Evolutionary conservation across 225 moss, liverwort and hornwort genomes (phyloP).

Genomic region (Ulota crispa): DNA sequence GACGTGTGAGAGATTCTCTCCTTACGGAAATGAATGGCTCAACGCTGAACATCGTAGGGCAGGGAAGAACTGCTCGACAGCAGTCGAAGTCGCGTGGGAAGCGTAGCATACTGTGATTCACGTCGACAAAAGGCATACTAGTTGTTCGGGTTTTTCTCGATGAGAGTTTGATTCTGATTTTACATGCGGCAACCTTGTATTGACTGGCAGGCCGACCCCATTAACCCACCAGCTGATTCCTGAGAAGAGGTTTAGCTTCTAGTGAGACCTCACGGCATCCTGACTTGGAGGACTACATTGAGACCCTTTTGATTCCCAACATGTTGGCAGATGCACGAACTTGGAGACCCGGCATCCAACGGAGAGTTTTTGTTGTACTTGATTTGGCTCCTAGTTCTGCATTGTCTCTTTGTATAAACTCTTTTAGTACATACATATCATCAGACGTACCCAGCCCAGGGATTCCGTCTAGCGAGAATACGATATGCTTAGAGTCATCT

Average conservation of each 20-base stretch:
- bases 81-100: constrained; percentile 27
- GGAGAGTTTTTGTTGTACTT: constrained; percentile 12
- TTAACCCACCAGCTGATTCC: constrained; percentile 19
- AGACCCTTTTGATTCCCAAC: constrained; percentile 26
- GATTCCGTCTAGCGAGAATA: constrained; percentile 10
- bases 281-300: constrained; percentile 22
- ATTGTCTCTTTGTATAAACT: constrained; percentile 28
- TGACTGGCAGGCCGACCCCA: constrained; percentile 26
- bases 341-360: constrained; percentile 1
- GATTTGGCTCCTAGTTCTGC: constrained; percentile 19
- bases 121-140: background rate
- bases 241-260: constrained; percentile 33
- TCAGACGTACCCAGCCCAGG: background rate
- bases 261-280: constrained; percentile 39
- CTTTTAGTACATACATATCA: constrained; percentile 1
- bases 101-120: constrained; percentile 34
- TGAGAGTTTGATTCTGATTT: constrained; percentile 18
- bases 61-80: constrained; percentile 20
- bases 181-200: constrained; percentile 29
- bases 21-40: constrained; percentile 55
- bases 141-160: constrained; percentile 24
- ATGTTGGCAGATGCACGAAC: constrained; percentile 25
- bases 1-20: constrained; percentile 63
- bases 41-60: constrained; percentile 26
- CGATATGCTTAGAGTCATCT: constrained; percentile 13